A percentile compares a stretch with the other conserved stretches of the same genome.
Conservation (phyloP, 805 yeast species). For the Ogataea kodamae region DNA sequence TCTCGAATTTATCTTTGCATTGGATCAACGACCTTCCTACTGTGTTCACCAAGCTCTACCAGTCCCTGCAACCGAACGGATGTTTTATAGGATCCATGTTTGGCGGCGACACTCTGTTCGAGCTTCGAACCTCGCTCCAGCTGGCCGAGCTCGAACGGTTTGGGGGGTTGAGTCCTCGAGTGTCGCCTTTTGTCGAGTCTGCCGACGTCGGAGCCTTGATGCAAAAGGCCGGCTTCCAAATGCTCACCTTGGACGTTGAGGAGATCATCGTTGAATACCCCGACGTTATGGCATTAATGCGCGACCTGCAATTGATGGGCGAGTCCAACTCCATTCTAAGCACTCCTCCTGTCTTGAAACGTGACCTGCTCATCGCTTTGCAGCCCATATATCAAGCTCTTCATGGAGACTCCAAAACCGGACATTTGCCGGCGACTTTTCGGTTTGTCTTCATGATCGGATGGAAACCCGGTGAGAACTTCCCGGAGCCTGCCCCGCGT, state of each 20-base stretch:
- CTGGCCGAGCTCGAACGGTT: conserved; percentile 76
- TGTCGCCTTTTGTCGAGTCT: conserved; percentile 76
- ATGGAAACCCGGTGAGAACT: conserved; percentile 71
- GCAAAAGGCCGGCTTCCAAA: conserved; percentile 72
- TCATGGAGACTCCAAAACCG: conserved; percentile 57
- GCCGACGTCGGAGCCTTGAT: conserved; percentile 71
- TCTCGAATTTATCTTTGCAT: conserved; percentile 71
- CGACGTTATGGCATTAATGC: conserved; percentile 59
- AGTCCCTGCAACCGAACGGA: conserved; percentile 71
- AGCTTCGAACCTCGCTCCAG: conserved; percentile 74
- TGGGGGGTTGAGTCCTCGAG: conserved; percentile 78
- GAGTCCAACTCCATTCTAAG: conserved; percentile 61
- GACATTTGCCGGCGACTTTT: conserved; percentile 73
- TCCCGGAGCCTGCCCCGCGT: conserved; percentile 69
- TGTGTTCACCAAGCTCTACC: conserved; percentile 51
- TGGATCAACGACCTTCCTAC: conserved; percentile 87
- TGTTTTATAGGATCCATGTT: conserved; percentile 76
- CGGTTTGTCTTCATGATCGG: conserved; percentile 81
- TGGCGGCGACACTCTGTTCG: conserved; percentile 84
- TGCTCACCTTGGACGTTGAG: conserved; percentile 81
- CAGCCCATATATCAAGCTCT: conserved; percentile 68
- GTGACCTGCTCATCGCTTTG: conserved; percentile 70
- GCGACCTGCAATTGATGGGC: conserved; percentile 78
- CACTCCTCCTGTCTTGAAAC: conserved; percentile 41
- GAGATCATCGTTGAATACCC: conserved; percentile 80